A percentile compares a stretch with the other conserved stretches of the same genome.
These are phyloP conservation scores for Cladosporium sp. DNA, from an alignment of 2,329 filamentous ascomycete species.

Conservation along the genomic window DNA sequence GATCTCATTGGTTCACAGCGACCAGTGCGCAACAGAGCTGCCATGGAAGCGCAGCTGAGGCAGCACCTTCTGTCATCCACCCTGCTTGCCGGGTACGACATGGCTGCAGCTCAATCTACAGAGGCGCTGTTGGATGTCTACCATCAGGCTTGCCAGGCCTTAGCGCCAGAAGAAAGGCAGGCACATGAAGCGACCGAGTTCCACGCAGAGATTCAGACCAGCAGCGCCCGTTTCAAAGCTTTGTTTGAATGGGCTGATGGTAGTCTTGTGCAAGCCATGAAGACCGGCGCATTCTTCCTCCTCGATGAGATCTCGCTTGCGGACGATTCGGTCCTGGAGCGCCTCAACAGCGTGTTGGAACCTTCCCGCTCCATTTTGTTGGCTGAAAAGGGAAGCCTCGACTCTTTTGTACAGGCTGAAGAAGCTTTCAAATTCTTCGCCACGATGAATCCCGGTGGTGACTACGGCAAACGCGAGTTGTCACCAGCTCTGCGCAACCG, in stretches of 20 bases:
- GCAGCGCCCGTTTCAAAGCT: slow-evolving; percentile 69
- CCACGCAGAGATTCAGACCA: slow-evolving; percentile 42
- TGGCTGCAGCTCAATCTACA: slow-evolving; percentile 37
- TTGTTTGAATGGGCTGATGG: slow-evolving; percentile 97
- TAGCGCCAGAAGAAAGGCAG: slow-evolving; percentile 22
- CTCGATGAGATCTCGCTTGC: slow-evolving; percentile 97
- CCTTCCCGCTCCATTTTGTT: slow-evolving; percentile 81
- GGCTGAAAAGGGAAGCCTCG: slow-evolving; percentile 86
- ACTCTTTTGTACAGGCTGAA: slow-evolving; percentile 74
- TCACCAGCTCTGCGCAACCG: slow-evolving; percentile 93
- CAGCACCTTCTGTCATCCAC: slow-evolving; percentile 57
- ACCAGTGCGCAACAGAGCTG: slow-evolving; percentile 80
- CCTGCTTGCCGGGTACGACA: slow-evolving; percentile 24
- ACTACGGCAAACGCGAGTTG: slow-evolving; percentile 96
- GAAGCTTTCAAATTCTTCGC: slow-evolving; percentile 92
- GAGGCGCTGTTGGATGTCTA: slow-evolving; percentile 63
- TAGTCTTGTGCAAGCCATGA: slow-evolving; percentile 92
- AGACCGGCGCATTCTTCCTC: slow-evolving; percentile 82
- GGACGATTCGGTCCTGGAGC: slow-evolving; percentile 94
- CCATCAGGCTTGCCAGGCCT: slow-evolving; percentile 47
- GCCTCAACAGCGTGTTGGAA: slow-evolving; percentile 94
- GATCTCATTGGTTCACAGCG: slow-evolving; percentile 95
- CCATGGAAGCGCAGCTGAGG: slow-evolving; percentile 66
- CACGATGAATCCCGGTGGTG: slow-evolving; percentile 98
- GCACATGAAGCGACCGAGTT: slow-evolving; percentile 19